Evolutionary conservation across 2,329 filamentous ascomycete genomes (phyloP).

Genomic region (Pseudovirgaria hyperparasitica): DNA sequence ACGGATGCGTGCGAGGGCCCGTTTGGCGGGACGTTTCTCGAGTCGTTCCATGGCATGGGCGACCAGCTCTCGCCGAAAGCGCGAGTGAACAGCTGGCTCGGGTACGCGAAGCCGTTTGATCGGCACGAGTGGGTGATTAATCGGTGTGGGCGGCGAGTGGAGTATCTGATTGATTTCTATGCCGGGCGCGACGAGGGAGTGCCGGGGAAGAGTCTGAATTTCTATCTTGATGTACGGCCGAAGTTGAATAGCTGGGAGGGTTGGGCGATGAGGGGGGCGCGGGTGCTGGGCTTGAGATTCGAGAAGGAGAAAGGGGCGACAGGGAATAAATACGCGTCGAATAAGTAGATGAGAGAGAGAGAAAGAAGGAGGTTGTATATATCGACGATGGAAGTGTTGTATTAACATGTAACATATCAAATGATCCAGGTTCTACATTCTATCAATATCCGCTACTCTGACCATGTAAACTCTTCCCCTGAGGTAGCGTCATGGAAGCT

Average conservation of each 20-base stretch:
- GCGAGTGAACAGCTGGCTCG: slow-evolving; percentile 66
- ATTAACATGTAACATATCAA: no score
- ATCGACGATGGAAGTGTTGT: no score
- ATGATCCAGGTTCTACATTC: no score
- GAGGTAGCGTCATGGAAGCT: no score
- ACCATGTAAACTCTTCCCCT: no score
- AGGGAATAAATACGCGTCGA: no score
- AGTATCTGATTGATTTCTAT: slow-evolving; percentile 98
- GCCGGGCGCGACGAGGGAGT: slow-evolving; percentile 47
- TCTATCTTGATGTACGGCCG: slow-evolving; percentile 52
- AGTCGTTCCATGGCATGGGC: slow-evolving; percentile 64
- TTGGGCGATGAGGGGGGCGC: slow-evolving; percentile 41
- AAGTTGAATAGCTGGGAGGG: slow-evolving; percentile 53
- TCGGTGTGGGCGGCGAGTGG: slow-evolving; percentile 69
- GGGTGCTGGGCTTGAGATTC: slow-evolving; percentile 34
- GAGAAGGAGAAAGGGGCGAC: no score
- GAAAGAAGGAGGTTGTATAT: no score
- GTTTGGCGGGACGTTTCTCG: slow-evolving; percentile 60
- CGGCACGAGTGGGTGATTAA: slow-evolving; percentile 96
- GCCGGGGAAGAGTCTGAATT: slow-evolving; percentile 39
- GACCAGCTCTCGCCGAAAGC: slow-evolving; percentile 65
- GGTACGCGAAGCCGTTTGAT: slow-evolving; percentile 89
- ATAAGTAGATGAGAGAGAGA: no score
- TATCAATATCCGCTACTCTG: no score
- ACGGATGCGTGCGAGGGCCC: slow-evolving; percentile 38